Base-by-base conservation (phyloP, 2,329 filamentous ascomycete species). In the Xylariaceae sp. region DNA sequence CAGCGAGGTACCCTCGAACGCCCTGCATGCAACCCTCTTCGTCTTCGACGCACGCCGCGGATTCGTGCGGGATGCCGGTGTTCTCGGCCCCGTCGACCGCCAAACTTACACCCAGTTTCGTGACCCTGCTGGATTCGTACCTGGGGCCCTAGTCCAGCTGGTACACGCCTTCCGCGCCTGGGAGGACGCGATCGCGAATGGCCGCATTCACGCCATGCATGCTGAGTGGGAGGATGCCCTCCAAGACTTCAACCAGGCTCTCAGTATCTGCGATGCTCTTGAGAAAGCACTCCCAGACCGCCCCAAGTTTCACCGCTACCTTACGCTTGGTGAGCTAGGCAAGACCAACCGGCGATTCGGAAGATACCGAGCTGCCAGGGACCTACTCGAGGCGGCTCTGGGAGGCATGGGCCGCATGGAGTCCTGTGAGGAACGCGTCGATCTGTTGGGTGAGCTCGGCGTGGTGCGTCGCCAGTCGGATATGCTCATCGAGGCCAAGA, bases 11-110 rank as follows among this genome's bases (percentile, higher is more conserved):
- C 34, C 40, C 3, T 48, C 53, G 0, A 40, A 55, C 6, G 31
- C 26, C 2, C 31, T 60, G 0, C 55, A 60, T 27, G 57, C 60
- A 2, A 59, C 57, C 1, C 23, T 63, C 3, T 57, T 58, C 45
- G 51, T 55, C 29, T 61, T 62, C 31, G 58, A 63, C 35, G 47
- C 55, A 1, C 29, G 25, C 9, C 51, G 52, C 1, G 58, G 58
- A 6, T 59, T 54, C 31, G 35, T 44, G 4, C 33, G 45, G 25
- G 48, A 56, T 31, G 56, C 55, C 1, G 40, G 41, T 3, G 53
- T 59, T 1, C 43, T 62, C 4, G 56, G 56, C 1, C 57, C 58
- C 6, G 45, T 35, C 21, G 42, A 52, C 19, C 46, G 37, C 10
- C 37, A 45, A 5, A 42, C 39, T 0, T 45, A 32, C 27, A 47